phyloP scores from a whole-genome alignment of 768 basidiomycete species.

The Russula virescens region DNA sequence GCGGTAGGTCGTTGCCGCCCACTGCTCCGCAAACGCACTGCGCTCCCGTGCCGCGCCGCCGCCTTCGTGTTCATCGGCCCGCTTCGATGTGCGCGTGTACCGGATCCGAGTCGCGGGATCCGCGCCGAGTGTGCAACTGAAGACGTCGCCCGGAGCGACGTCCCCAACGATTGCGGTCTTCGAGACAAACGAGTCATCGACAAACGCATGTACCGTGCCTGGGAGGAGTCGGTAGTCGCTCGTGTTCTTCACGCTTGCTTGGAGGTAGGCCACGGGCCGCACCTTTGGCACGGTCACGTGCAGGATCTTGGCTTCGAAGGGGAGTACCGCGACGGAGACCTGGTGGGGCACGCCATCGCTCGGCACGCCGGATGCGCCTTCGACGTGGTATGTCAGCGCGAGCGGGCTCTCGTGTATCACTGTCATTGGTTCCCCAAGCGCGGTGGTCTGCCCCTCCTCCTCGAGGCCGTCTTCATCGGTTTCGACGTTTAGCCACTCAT shows the following conservation, averaged over 20 bases:
- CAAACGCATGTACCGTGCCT: slow-evolving; percentile 48
- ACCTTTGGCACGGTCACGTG: slow-evolving; percentile 48
- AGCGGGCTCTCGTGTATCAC: slow-evolving; percentile 49
- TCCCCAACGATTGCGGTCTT: slow-evolving; percentile 45
- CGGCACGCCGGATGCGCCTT: slow-evolving; percentile 45
- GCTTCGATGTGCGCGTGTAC: slow-evolving; percentile 40
- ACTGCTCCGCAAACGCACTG: slow-evolving; percentile 42
- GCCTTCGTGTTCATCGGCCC: slow-evolving; percentile 31
- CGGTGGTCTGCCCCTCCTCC: background rate
- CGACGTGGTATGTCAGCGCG: slow-evolving; percentile 46
- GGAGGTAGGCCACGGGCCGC: slow-evolving; percentile 45
- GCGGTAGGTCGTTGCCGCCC: slow-evolving; percentile 40
- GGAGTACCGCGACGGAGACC: slow-evolving; percentile 45
- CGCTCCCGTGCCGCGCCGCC: slow-evolving; percentile 25
- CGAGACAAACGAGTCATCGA: slow-evolving; percentile 55
- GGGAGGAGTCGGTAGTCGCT: slow-evolving; percentile 52
- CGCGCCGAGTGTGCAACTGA: slow-evolving; percentile 49
- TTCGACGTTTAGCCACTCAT: slow-evolving; percentile 2
- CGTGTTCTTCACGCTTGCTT: slow-evolving; percentile 44
- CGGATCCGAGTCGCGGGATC: slow-evolving; percentile 31
- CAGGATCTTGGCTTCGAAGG: slow-evolving; percentile 41
- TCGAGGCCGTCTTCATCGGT: background rate
- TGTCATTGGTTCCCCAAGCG: slow-evolving; percentile 35
- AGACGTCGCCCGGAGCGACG: slow-evolving; percentile 45
- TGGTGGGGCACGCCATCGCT: slow-evolving; percentile 51